Base-by-base conservation (phyloP, 2,329 filamentous ascomycete species). In the Orbilia quercus region DNA sequence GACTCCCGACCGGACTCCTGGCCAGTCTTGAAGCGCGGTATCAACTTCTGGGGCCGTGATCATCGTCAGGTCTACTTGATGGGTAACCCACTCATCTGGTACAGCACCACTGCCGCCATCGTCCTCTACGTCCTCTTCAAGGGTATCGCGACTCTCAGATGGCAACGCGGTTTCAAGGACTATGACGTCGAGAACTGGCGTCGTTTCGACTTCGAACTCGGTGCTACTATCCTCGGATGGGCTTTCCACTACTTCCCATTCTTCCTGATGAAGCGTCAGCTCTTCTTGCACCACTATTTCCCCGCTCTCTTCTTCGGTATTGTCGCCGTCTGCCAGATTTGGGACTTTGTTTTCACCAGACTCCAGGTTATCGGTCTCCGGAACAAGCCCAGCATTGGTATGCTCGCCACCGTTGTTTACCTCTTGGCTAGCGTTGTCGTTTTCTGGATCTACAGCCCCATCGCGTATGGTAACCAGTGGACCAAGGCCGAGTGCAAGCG, bases 201-300 rank as follows among this genome's bases (percentile, higher is more conserved):
- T 84, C 91, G 95, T 65, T 99, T 98, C 81, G 95, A 98, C 82
- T 98, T 97, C 79, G 95, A 99, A 82, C 88, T 98, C 71, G 95
- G 95, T 74, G 91, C 89, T 59, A 92, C 88, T 16, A 90, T 97
- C 31, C 86, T 99, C 7, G 95, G 91, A 77, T 99, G 95, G 95
- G 92, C 91, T 51, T 90, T 99, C 81, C 95, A 99, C 82, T 99
- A 97, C 84, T 98, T 99, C 85, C 95, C 95, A 9, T 99, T 99
- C 84, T 99, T 89, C 84, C 86, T 99, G 67, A 98, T 99, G 95
- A 89, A 95, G 80, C 92, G 95, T 78, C 95, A 99, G 82, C 88
- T 99, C 36, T 99, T 99, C 86, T 85, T 99, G 75, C 95, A 99
- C 82, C 95, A 99, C 83, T 99, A 99, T 82, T 95, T 99, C 82